Base-by-base conservation (phyloP, 352 stramenopile genomes). In the Pythium rishiriense region DNA sequence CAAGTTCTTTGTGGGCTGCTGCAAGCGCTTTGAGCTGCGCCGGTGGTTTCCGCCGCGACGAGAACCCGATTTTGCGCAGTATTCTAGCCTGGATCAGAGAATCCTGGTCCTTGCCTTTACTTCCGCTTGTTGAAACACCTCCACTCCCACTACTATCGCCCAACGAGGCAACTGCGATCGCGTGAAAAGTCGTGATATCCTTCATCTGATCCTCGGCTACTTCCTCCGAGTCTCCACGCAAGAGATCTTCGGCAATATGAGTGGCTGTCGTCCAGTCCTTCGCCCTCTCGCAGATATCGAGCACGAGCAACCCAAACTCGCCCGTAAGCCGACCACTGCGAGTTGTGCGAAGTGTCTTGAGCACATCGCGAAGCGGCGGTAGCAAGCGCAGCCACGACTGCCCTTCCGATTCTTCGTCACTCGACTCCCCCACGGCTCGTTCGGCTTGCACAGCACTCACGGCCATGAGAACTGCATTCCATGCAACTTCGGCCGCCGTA, bases 401-500 rank as follows among this genome's bases (percentile, higher is more conserved):
- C 3, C 21, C 39, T 19, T 65, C 53, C 1, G 39, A 31, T 21
- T 22, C 26, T 7, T 37, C 31, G 25, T 59, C 48, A n/a, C 26
- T 51, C 8, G 10, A 47, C 31, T 73, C 66, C 2, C 60, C 66
- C 4, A 53, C 2, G 4, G 66, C 54, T 28, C 56, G 15, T 33
- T 73, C 66, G 0, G 37, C 56, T 29, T 73, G 60, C 1, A 73
- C 55, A 17, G 66, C 60, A 11, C 17, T 29, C 41, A 83, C 72
- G 17, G 39, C 70, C 4, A 62, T 74, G 15, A 92, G 64, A 3
- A 72, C 71, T 4, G 78, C 75, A 48, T 97, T 97, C 91, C 90
- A 98, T 1, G 93, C 68, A 3, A 88, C 63, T 71, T 90, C 73
- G 10, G 78, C 79, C 0, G 82, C 77, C 58, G 83, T 84, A 33